Evolutionary conservation across 2,329 filamentous ascomycete species (phyloP).

Genomic region (Diaporthe longicolla): DNA sequence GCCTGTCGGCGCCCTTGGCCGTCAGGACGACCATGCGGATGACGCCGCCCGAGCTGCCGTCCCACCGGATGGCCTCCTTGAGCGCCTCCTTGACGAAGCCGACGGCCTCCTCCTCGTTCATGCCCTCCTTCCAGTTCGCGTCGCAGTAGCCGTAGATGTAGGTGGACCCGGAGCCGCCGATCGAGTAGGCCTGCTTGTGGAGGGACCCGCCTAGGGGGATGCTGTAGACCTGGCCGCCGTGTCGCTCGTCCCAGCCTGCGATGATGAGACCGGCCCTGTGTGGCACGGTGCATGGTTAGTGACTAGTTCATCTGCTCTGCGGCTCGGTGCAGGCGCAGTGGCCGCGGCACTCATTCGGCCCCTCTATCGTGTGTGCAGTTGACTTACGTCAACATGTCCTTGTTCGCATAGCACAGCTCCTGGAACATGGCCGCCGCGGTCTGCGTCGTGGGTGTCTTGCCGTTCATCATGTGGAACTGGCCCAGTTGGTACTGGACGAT

Average conservation of each 20-base stretch:
- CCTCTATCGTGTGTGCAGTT: no score
- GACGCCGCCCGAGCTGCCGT: slow-evolving; percentile 97
- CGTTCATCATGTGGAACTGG: slow-evolving; percentile 91
- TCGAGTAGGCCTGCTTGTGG: slow-evolving; percentile 96
- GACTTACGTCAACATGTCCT: slow-evolving; percentile 87
- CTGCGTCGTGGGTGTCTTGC: slow-evolving; percentile 92
- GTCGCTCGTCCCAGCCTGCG: slow-evolving; percentile 95
- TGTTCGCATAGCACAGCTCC: slow-evolving; percentile 98
- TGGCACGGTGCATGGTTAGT: slow-evolving; percentile 2
- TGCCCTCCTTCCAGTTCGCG: slow-evolving; percentile 93
- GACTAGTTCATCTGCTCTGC: no score
- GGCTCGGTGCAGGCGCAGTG: no score
- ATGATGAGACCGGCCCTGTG: slow-evolving; percentile 94
- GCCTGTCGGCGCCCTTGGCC: slow-evolving; percentile 87
- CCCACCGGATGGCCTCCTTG: slow-evolving; percentile 98
- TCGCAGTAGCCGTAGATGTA: slow-evolving; percentile 99
- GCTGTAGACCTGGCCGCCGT: slow-evolving; percentile 97
- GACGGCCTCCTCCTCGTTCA: slow-evolving; percentile 93
- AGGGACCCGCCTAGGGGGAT: slow-evolving; percentile 96
- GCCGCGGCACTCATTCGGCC: no score
- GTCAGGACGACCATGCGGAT: slow-evolving; percentile 98
- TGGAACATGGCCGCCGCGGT: slow-evolving; percentile 97
- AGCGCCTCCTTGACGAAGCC: slow-evolving; percentile 93
- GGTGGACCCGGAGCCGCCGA: slow-evolving; percentile 95
- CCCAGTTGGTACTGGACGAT: slow-evolving; percentile 98